Evolutionary conservation across 352 stramenopile species (phyloP).

Genomic region (Phytophthora colocasiae): DNA sequence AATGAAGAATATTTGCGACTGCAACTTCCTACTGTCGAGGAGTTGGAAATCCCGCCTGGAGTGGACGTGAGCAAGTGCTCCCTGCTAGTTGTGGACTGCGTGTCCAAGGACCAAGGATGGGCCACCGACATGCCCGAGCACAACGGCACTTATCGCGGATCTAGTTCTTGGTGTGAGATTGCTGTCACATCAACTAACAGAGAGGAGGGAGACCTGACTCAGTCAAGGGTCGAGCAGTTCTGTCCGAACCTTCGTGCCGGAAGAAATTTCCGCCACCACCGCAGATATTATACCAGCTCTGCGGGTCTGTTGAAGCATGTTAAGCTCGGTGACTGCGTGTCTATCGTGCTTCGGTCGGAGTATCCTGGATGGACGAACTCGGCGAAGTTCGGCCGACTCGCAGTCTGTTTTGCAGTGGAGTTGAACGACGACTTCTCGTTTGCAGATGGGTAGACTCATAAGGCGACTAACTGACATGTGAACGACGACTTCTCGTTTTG

Average conservation of each 20-base stretch:
- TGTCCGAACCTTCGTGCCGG: slow-evolving; percentile 63
- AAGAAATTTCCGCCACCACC: slow-evolving; percentile 59
- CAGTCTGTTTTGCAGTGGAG: slow-evolving; percentile 54
- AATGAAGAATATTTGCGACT: slow-evolving; percentile 66
- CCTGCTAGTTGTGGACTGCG: slow-evolving; percentile 58
- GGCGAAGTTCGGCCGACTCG: slow-evolving; percentile 59
- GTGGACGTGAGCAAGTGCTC: slow-evolving; percentile 48
- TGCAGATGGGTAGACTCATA: too few relatives aligned
- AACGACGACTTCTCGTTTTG: slow-evolving; percentile 60
- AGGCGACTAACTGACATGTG: too few relatives aligned
- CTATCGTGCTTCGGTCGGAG: slow-evolving; percentile 65
- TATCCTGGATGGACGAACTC: slow-evolving; percentile 74
- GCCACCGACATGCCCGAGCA: slow-evolving; percentile 48
- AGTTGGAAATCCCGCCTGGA: slow-evolving; percentile 50
- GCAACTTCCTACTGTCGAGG: slow-evolving; percentile 40
- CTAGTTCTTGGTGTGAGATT: slow-evolving; percentile 75
- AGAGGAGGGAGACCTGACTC: slow-evolving; percentile 9
- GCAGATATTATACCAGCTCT: slow-evolving; percentile 52
- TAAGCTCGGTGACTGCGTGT: slow-evolving; percentile 49
- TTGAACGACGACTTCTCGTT: slow-evolving; percentile 62
- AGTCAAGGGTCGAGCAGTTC: slow-evolving; percentile 40
- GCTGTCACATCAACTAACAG: slow-evolving; percentile 41
- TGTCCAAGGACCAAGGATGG: slow-evolving; percentile 81
- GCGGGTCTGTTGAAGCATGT: slow-evolving; percentile 47
- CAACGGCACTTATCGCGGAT: slow-evolving; percentile 65